Percentiles rank a stretch among this genome's conserved stretches.
phyloP scores from a whole-genome alignment of 2,329 filamentous ascomycete species.

The Furcasterigmium furcatum region DNA sequence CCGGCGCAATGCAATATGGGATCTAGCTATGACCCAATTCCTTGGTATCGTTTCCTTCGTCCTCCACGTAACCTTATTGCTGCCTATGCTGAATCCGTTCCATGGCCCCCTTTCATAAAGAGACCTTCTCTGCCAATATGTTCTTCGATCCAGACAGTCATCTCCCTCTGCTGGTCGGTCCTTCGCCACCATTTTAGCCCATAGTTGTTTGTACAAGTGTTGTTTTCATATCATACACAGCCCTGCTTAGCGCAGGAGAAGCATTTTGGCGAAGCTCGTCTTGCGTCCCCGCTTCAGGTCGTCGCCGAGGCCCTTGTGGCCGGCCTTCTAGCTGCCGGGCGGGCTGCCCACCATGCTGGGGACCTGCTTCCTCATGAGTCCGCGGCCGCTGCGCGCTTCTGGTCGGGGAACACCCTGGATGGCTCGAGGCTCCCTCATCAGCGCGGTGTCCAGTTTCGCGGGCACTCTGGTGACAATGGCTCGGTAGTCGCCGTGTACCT shows the following conservation, averaged over 20 bases:
- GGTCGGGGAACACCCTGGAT: slow-evolving; percentile 81
- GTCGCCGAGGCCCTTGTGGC: background rate
- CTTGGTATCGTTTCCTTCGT: too few species aligned
- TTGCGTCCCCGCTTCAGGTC: background rate
- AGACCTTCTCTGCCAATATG: too few species aligned
- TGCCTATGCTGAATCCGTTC: too few species aligned
- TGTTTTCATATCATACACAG: background rate
- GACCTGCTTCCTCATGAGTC: slow-evolving; percentile 55
- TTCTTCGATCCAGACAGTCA: too few species aligned
- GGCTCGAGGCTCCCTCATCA: slow-evolving; percentile 90
- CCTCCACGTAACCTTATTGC: too few species aligned
- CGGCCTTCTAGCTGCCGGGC: slow-evolving; percentile 16
- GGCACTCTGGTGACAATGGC: slow-evolving; percentile 65
- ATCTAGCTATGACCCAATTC: too few species aligned
- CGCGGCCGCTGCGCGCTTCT: slow-evolving; percentile 46
- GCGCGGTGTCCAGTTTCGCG: slow-evolving; percentile 74
- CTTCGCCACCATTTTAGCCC: background rate
- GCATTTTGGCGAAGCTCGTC: background rate
- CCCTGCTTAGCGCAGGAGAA: background rate
- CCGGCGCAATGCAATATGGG: too few species aligned
- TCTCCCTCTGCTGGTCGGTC: too few species aligned
- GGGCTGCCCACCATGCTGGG: slow-evolving; percentile 42
- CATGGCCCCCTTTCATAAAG: too few species aligned
- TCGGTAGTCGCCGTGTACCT: slow-evolving; percentile 61
- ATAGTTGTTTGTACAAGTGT: background rate